Evolutionary conservation across 2,329 filamentous ascomycete genomes (phyloP).

Genomic region (Nothophaeocryptopus gaeumannii): DNA sequence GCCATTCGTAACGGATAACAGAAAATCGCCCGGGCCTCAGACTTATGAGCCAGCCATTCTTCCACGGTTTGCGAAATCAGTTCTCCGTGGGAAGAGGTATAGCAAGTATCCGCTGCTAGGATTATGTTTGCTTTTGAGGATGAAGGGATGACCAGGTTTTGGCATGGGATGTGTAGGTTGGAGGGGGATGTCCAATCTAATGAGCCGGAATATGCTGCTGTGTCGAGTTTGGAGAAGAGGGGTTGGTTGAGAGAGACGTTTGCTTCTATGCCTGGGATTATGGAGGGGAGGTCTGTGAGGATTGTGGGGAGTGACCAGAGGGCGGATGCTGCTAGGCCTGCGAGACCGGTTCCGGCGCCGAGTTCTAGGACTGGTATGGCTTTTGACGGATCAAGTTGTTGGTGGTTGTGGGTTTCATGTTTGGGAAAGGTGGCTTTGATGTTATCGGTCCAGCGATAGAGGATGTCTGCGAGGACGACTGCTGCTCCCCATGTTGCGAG

Average conservation of each 20-base stretch:
- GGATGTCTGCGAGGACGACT: conserved; percentile 35
- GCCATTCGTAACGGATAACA: conserved; percentile 41
- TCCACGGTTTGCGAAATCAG: conserved; percentile 38
- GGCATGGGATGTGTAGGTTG: conserved; percentile 5
- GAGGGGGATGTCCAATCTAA: conserved; percentile 41
- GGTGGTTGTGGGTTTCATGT: conserved; percentile 4
- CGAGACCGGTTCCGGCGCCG: conserved; percentile 40
- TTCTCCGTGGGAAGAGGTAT: conserved; percentile 42
- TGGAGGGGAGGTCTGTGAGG: conserved; percentile 37
- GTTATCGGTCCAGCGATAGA: conserved; percentile 33
- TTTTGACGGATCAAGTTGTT: conserved; percentile 4
- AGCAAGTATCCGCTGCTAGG: conserved; percentile 44
- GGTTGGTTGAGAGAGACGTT: conserved; percentile 36
- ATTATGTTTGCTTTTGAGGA: conserved; percentile 36
- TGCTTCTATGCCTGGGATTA: conserved; percentile 33
- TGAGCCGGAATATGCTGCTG: conserved; percentile 25
- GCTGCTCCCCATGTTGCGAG: conserved; percentile 42
- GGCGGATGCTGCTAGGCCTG: conserved; percentile 36
- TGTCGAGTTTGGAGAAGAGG: conserved; percentile 5
- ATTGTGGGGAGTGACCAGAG: conserved; percentile 32
- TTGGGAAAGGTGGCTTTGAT: not conserved
- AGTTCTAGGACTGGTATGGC: conserved; percentile 35
- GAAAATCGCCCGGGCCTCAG: conserved; percentile 37
- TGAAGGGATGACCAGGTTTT: conserved; percentile 7
- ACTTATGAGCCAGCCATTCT: conserved; percentile 35